phyloP scores from a whole-genome alignment of 805 yeast genomes.

The Saccharomycopsis fibuligera region DNA sequence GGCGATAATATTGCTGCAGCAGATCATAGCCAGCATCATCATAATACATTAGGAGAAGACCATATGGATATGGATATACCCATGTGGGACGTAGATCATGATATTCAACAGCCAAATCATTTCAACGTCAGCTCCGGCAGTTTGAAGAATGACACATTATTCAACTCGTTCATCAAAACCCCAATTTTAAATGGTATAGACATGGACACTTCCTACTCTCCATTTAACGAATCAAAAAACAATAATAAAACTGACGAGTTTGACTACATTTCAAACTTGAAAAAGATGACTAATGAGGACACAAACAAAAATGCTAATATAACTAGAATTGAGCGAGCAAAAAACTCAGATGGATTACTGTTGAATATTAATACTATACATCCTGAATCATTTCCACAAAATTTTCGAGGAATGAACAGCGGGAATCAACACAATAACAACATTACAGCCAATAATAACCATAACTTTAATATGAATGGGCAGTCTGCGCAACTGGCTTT shows the following conservation, averaged over 20 bases:
- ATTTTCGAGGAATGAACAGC: not conserved
- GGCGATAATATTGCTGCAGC: not conserved
- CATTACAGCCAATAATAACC: not conserved
- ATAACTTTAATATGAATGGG: not conserved
- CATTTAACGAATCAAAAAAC: slow-evolving; percentile 1
- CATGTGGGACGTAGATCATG: slow-evolving; percentile 5
- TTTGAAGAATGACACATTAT: slow-evolving; percentile 14
- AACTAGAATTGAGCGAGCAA: not conserved
- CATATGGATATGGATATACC: slow-evolving; percentile 8
- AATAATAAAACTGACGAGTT: not conserved
- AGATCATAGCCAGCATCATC: not conserved
- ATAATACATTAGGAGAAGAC: not conserved
- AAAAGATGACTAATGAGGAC: slow-evolving; percentile 11
- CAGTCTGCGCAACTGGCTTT: not conserved
- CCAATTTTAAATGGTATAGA: slow-evolving; percentile 19
- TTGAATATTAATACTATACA: not conserved
- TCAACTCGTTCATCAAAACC: slow-evolving; percentile 19
- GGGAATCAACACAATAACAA: not conserved
- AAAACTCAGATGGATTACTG: not conserved
- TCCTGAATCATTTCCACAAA: not conserved
- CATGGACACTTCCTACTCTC: slow-evolving; percentile 8
- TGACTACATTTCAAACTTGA: slow-evolving; percentile 5
- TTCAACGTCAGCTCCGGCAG: not conserved
- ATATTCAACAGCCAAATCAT: slow-evolving; percentile 1
- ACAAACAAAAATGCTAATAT: not conserved